These are phyloP conservation scores for Zymoseptoria pseudotritici DNA, from an alignment of 2,329 filamentous ascomycete species.

Conservation along the genomic window DNA sequence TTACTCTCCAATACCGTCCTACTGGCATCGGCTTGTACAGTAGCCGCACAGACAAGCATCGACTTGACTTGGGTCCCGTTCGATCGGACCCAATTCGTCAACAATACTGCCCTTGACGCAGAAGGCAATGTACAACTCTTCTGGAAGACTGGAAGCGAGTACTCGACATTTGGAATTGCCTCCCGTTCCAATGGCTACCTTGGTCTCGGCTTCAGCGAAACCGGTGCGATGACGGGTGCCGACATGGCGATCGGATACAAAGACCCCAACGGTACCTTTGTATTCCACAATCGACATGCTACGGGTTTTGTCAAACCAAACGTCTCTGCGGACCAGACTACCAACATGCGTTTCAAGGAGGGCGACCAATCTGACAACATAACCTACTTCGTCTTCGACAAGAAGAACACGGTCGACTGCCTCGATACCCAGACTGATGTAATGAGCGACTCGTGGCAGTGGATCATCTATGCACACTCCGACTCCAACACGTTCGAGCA, in stretches of 20 bases:
- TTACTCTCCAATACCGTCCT: too few species aligned
- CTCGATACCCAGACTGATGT: slow-evolving; percentile 8
- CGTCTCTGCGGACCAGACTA: slow-evolving; percentile 11
- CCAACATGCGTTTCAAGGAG: slow-evolving; percentile 15
- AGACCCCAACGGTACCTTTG: slow-evolving; percentile 7
- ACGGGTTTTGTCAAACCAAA: slow-evolving; percentile 12
- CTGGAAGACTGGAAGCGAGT: too few species aligned
- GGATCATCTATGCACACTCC: slow-evolving; percentile 16
- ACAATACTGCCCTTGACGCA: too few species aligned
- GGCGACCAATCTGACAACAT: slow-evolving; percentile 9
- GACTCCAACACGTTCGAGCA: slow-evolving; percentile 13
- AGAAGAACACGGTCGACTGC: slow-evolving; percentile 14
- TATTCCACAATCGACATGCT: slow-evolving; percentile 14
- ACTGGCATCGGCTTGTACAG: too few species aligned
- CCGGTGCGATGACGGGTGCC: slow-evolving; percentile 16
- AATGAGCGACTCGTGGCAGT: slow-evolving; percentile 9
- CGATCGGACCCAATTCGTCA: too few species aligned
- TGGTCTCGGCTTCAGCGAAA: too few species aligned
- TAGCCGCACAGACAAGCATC: too few species aligned
- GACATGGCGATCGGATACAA: slow-evolving; percentile 15
- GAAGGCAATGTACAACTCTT: too few species aligned
- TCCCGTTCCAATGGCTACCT: too few species aligned
- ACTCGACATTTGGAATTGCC: too few species aligned
- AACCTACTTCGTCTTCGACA: slow-evolving; percentile 16
- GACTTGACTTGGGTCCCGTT: too few species aligned